phyloP scores from a whole-genome alignment of 1,284 basidiomycete genomes.

The Leccinum pallidistipes region DNA sequence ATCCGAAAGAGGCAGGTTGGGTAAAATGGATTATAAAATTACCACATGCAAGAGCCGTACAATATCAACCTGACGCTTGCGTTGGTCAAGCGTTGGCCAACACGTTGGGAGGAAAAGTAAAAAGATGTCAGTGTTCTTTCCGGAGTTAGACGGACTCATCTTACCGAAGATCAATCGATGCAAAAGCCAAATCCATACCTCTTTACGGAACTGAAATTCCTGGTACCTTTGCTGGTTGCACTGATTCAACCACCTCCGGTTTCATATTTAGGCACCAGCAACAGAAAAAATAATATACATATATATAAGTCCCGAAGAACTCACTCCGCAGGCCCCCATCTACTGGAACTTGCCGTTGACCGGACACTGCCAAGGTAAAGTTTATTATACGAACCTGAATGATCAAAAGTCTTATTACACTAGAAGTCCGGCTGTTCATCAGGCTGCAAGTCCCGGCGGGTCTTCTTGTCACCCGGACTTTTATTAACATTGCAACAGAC shows the following conservation, averaged over 20 bases:
- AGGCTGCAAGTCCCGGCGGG: constrained; percentile 29
- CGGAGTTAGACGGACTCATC: constrained; percentile 36
- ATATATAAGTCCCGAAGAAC: constrained; percentile 19
- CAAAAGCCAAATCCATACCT: constrained; percentile 36
- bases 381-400: constrained; percentile 32
- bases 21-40: constrained; percentile 11
- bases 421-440: constrained; percentile 25
- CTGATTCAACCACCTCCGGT: not conserved
- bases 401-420: constrained; percentile 29
- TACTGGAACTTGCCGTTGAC: constrained; percentile 28
- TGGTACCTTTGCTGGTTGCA: constrained; percentile 29
- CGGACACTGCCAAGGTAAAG: constrained; percentile 32
- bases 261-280: constrained; percentile 8
- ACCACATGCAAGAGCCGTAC: constrained; percentile 23
- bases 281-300: constrained; percentile 2
- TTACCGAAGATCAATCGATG: constrained; percentile 35
- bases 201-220: constrained; percentile 34
- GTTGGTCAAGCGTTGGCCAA: constrained; percentile 1
- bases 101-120: constrained; percentile 10
- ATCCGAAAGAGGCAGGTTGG: constrained; percentile 19
- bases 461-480: constrained; percentile 30
- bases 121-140: constrained; percentile 18
- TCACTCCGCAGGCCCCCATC: constrained; percentile 26
- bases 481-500: constrained; percentile 31
- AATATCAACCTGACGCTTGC: constrained; percentile 14